phyloP scores from a whole-genome alignment of 305 asterid species.

The Fraxinus nigra region DNA sequence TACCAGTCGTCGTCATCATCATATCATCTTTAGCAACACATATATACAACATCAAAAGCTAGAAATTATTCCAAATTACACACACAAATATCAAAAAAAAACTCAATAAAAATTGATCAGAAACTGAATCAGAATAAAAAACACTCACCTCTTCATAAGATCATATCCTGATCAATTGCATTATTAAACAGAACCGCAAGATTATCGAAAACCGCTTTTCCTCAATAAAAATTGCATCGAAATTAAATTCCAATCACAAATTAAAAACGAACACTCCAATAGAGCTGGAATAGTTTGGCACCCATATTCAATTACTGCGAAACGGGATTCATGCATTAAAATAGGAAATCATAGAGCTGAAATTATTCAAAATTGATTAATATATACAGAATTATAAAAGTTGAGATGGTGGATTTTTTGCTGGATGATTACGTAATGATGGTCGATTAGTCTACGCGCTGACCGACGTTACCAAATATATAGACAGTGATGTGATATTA shows the following conservation, averaged over 20 bases:
- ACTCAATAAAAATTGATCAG: background rate
- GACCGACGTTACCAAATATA: conserved; percentile 26
- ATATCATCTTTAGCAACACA: background rate
- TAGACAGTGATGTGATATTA: conserved; percentile 4
- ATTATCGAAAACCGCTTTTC: background rate
- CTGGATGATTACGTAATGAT: background rate
- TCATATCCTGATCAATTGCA: background rate
- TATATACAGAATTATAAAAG: background rate
- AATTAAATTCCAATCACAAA: background rate
- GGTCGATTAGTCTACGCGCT: conserved; percentile 9
- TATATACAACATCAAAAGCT: background rate
- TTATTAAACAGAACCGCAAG: background rate
- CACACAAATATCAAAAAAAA: background rate
- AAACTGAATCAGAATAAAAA: background rate
- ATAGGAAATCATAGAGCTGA: background rate
- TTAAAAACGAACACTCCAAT: conserved; percentile 13
- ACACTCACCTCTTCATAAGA: background rate
- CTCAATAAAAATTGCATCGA: background rate
- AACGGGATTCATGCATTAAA: background rate
- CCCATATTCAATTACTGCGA: background rate
- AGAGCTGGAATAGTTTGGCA: background rate
- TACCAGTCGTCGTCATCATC: background rate
- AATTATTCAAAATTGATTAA: background rate
- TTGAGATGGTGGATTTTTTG: conserved; percentile 14
- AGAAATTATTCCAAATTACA: background rate